Evolutionary conservation across 108 stramenopile species (phyloP), one percentile per base, ranked within the genome.

Genomic region (Asterionellopsis glacialis): DNA sequence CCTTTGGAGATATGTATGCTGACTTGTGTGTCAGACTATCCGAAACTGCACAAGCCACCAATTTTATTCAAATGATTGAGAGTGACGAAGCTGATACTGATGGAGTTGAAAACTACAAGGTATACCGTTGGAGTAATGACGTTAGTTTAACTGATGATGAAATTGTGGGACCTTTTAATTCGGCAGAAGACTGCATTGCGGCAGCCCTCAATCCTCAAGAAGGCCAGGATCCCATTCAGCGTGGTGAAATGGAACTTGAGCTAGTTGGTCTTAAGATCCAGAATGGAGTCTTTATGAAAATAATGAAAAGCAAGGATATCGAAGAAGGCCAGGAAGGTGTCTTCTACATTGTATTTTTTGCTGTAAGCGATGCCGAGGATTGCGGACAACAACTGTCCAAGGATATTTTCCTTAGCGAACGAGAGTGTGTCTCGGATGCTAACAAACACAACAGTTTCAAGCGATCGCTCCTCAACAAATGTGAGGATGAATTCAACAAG

Each of bases 1-100:
- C 79, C 44, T 94, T 97, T 70, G 87, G 86, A 9, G 91, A 92
- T 39, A 88, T 97, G 81, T 97, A 94, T 69, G 91, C 92, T 26
- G 83, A 88, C n/a, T 68, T 97, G 12, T 97, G 96, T 68, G 70
- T 75, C 15, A 74, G 56, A 49, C 53, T 93, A 19, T 76, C 79
- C 40, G 72, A 90, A 48, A 49, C 51, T 3, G 62, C 55, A 26
- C 49, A 70, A 11, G 77, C 80, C 43, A 77, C 67, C 49, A 71
- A 54, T 45, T 91, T 87, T 67, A 66, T 91, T n/a, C 69, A 88
- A 51, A 75, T 86, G 11, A 91, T 91, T 63, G 78, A 91, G 54
- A 84, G 80, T 44, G 90, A 91, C 60, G 90, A 91, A 59, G 86
- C 84, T 59, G 80, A 75, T 21, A 84, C 70, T 4, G 75, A 71